Percentiles rank a stretch among this genome's conserved stretches.
These are phyloP conservation scores for Yarrowia hollandica DNA, from an alignment of 805 yeast species.

Conservation along the genomic window DNA sequence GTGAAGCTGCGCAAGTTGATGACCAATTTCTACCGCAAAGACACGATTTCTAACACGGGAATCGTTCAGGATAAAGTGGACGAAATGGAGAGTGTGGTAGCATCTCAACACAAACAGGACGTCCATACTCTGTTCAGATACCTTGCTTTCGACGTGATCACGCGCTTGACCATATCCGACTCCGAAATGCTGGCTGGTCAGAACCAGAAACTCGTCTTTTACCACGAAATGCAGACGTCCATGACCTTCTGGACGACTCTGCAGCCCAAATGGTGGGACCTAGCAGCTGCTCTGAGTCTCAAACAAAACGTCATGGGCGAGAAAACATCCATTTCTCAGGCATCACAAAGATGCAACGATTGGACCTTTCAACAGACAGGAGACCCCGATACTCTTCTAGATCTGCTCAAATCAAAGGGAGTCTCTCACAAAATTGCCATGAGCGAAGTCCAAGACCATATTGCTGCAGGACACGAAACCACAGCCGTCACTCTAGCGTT, in stretches of 20 bases:
- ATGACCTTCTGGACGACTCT: slow-evolving; percentile 68
- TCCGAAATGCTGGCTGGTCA: slow-evolving; percentile 35
- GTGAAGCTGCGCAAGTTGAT: slow-evolving; percentile 38
- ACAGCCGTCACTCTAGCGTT: slow-evolving; percentile 66
- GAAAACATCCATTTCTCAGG: slow-evolving; percentile 2
- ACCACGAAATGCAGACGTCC: slow-evolving; percentile 53
- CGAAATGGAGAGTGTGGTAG: slow-evolving; percentile 36
- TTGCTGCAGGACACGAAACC: slow-evolving; percentile 78
- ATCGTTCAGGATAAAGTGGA: slow-evolving; percentile 16
- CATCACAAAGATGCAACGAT: slow-evolving; percentile 6
- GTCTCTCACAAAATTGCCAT: slow-evolving; percentile 43
- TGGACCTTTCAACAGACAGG: slow-evolving; percentile 19
- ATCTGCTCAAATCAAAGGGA: slow-evolving; percentile 31
- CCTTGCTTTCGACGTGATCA: slow-evolving; percentile 69
- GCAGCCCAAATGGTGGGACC: slow-evolving; percentile 55
- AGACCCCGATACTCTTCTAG: neutral
- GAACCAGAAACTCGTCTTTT: slow-evolving; percentile 48
- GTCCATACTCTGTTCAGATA: slow-evolving; percentile 65
- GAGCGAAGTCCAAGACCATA: slow-evolving; percentile 60
- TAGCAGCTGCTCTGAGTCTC: slow-evolving; percentile 44
- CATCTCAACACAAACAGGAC: slow-evolving; percentile 45
- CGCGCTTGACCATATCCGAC: slow-evolving; percentile 44
- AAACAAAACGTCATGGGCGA: neutral
- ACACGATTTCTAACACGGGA: neutral
- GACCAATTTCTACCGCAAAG: slow-evolving; percentile 4